Conservation (phyloP, 164 flowering plant genomes). For the Nymphaea colorata region DNA sequence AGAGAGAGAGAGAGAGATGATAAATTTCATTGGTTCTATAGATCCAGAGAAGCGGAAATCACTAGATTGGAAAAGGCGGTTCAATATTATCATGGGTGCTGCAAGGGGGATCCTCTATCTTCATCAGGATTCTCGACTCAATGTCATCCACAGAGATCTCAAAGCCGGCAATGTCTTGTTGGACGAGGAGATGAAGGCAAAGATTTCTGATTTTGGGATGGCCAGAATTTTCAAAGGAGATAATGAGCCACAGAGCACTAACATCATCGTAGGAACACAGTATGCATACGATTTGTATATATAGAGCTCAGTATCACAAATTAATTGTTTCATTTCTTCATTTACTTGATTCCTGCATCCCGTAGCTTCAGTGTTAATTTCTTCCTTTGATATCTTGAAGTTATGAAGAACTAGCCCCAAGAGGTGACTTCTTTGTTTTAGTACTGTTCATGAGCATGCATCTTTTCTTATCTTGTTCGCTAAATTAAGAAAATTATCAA, state of each 20-base stretch:
- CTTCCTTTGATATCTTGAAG: no score
- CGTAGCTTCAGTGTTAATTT: no score
- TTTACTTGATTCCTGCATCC: no score
- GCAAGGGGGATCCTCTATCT: conserved; percentile 24
- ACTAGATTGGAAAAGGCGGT: conserved; percentile 17
- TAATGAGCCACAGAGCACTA: background rate
- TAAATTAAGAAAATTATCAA: no score
- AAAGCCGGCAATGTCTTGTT: conserved; percentile 18
- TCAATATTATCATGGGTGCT: conserved; percentile 17
- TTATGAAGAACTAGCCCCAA: no score
- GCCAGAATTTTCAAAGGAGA: conserved; percentile 2
- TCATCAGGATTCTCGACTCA: conserved; percentile 20
- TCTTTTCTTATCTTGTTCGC: no score
- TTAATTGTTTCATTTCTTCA: no score
- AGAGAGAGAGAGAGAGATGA: no score
- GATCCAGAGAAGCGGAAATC: conserved; percentile 1
- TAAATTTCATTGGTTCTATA: background rate
- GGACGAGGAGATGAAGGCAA: conserved; percentile 18
- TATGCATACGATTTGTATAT: background rate
- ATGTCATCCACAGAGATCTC: conserved; percentile 20
- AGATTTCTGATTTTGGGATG: conserved; percentile 13
- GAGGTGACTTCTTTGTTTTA: no score
- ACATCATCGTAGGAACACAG: background rate
- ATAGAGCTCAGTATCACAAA: no score
- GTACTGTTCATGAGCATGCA: no score